Percentiles rank a stretch among this genome's conserved stretches.
These are phyloP conservation scores for Garcileccinum viscosum DNA, from an alignment of 1,284 basidiomycete species.

Conservation along the genomic window DNA sequence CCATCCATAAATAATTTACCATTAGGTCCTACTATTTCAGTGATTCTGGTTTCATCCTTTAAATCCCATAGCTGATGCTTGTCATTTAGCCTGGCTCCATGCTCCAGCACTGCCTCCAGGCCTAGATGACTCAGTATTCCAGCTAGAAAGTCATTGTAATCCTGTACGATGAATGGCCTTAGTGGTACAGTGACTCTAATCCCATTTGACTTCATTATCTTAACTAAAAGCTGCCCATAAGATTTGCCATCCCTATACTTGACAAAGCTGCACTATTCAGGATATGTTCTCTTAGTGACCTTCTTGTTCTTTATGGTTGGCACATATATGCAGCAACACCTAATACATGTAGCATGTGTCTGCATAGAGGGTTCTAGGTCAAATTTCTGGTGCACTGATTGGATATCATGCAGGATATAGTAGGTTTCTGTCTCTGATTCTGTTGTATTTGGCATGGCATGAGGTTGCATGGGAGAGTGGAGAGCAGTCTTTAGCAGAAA, in stretches of 20 bases:
- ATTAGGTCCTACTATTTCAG: background rate
- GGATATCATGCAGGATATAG: background rate
- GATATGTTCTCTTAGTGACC: background rate
- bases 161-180: background rate
- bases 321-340: slow-evolving; percentile 7
- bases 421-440: background rate
- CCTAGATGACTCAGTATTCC: background rate
- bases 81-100: background rate
- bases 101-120: background rate
- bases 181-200: background rate
- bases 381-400: background rate
- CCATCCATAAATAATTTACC: background rate
- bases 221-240: slow-evolving; percentile 2
- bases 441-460: no score
- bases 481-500: background rate
- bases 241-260: slow-evolving; percentile 2
- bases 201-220: background rate
- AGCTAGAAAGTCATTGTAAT: background rate
- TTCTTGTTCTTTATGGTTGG: background rate
- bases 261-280: background rate
- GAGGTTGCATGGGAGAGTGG: no score
- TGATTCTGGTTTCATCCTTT: background rate
- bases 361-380: slow-evolving; percentile 8
- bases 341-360: slow-evolving; percentile 4
- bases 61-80: background rate